phyloP scores from a whole-genome alignment of 345 rosid genomes.

The Noccaea bulbosa region DNA sequence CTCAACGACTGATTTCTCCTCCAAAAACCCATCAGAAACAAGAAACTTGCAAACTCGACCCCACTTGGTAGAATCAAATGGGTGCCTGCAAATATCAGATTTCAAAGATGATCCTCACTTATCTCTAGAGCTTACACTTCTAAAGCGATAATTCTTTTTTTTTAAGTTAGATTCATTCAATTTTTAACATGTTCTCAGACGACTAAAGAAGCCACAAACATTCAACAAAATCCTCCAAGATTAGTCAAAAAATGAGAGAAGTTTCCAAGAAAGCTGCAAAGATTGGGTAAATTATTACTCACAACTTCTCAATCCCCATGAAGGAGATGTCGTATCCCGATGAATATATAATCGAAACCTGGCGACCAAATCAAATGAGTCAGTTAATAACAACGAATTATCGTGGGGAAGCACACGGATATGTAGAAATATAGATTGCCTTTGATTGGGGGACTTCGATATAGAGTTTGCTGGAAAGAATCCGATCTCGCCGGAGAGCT shows the following conservation, averaged over 20 bases:
- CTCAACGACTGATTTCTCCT: conserved; percentile 61
- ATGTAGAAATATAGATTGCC: conserved; percentile 43
- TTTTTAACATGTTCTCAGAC: not conserved
- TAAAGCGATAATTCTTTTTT: not conserved
- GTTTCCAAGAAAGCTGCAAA: not conserved
- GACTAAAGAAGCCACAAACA: conserved; percentile 7
- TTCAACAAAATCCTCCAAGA: not conserved
- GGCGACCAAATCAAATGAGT: not conserved
- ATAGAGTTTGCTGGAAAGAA: conserved; percentile 82
- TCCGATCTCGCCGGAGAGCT: conserved; percentile 60
- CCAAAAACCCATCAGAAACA: conserved; percentile 56
- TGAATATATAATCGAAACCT: conserved; percentile 87
- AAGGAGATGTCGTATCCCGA: conserved; percentile 71
- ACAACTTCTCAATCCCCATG: conserved; percentile 92
- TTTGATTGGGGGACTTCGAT: conserved; percentile 57
- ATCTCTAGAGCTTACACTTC: not conserved
- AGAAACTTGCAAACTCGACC: conserved; percentile 78
- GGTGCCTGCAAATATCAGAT: conserved; percentile 63
- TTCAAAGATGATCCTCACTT: not conserved
- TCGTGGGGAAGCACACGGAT: not conserved
- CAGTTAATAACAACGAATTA: no score
- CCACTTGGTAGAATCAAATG: conserved; percentile 96
- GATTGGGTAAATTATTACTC: conserved; percentile 29
- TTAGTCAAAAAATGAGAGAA: not conserved
- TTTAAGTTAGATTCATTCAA: not conserved